These are phyloP conservation scores for Murraya paniculata DNA, from an alignment of 345 rosid genomes.

Conservation along the genomic window DNA sequence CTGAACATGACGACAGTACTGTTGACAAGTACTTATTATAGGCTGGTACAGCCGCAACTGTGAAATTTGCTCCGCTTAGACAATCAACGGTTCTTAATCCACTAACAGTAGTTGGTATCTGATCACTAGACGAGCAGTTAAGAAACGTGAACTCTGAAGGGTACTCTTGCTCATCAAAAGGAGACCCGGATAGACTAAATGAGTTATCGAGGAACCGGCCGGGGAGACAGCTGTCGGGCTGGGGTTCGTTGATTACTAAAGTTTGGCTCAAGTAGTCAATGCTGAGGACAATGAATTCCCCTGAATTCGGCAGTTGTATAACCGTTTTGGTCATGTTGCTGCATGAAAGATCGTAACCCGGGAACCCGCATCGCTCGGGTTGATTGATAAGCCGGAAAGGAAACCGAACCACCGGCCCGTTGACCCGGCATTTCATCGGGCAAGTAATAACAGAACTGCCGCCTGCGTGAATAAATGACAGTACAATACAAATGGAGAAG, in stretches of 20 bases:
- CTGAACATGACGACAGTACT: conserved; percentile 8
- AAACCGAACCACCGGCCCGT: conserved; percentile 25
- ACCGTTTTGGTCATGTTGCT: conserved; percentile 6
- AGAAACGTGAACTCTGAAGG: conserved; percentile 20
- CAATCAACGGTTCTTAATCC: conserved; percentile 24
- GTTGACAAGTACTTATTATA: background rate
- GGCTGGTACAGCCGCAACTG: conserved; percentile 24
- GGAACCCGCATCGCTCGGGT: conserved; percentile 22
- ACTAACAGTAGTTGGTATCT: too few relatives aligned
- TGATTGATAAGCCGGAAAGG: conserved; percentile 32
- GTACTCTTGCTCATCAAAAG: background rate
- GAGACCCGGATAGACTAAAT: conserved; percentile 29
- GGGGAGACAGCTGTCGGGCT: conserved; percentile 41
- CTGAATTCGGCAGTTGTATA: conserved; percentile 34
- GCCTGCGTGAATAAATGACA: background rate
- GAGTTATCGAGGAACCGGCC: conserved; percentile 20
- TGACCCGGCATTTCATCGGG: background rate
- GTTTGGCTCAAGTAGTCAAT: conserved; percentile 39
- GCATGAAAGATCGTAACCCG: conserved; percentile 46
- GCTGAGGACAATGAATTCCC: conserved; percentile 31
- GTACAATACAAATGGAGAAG: conserved; percentile 3
- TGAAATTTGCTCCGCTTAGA: conserved; percentile 31
- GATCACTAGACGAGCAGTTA: conserved; percentile 28
- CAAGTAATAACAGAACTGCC: conserved; percentile 9
- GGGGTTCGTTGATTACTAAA: conserved; percentile 38